These are phyloP conservation scores for Platanthera guangdongensis DNA, from an alignment of 106 monocot species.

Conservation along the genomic window DNA sequence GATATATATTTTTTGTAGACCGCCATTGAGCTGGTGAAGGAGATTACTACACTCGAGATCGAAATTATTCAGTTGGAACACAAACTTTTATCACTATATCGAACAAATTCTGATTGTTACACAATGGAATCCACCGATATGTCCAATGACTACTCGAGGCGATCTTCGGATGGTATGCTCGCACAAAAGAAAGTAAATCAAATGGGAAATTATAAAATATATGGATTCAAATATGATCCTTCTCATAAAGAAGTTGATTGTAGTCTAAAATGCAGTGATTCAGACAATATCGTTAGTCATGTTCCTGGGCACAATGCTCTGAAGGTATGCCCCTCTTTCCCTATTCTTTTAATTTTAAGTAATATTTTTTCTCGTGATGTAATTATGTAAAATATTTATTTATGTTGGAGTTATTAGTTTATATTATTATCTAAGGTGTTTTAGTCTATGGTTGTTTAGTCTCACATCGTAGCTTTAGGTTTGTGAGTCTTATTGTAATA, in stretches of 20 bases:
- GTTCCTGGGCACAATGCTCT: not conserved
- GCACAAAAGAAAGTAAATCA: not conserved
- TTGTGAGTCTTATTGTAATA: no score
- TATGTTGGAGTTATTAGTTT: no score
- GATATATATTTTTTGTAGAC: constrained; percentile 24
- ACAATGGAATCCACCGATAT: constrained; percentile 3
- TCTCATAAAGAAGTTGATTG: not conserved
- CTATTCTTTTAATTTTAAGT: no score
- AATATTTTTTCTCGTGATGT: no score
- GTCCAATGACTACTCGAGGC: not conserved
- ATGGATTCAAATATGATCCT: not conserved
- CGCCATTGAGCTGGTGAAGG: constrained; percentile 46
- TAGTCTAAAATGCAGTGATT: not conserved
- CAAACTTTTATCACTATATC: constrained; percentile 63
- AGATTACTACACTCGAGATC: constrained; percentile 66
- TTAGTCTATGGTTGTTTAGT: no score
- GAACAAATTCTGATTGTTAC: constrained; percentile 47
- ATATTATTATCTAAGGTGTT: no score
- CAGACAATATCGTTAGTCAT: not conserved
- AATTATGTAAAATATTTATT: no score
- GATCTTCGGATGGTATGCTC: constrained; percentile 1
- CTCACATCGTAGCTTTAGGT: no score
- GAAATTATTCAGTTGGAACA: constrained; percentile 68
- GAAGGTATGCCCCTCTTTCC: constrained; percentile 9
- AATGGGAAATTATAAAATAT: not conserved